Evolutionary conservation across 257 asterid species (phyloP), one percentile per base, ranked within the genome.

Genomic region (Ehretia macrophylla): DNA sequence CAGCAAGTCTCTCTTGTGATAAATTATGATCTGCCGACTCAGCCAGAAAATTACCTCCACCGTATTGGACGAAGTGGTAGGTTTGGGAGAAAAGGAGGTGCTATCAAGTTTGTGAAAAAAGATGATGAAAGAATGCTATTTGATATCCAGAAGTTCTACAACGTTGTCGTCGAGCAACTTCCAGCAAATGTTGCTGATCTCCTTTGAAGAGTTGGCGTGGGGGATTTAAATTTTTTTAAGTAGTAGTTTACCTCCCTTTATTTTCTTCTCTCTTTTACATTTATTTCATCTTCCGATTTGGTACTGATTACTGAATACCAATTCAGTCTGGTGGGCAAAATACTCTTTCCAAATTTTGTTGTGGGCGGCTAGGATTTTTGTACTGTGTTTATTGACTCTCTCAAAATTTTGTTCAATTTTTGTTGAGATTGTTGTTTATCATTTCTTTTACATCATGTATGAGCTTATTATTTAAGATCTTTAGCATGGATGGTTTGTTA

Each of bases 1-100:
- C 56, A 51, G 37, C 56, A 51, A 27, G 56, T 51, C 1, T 51
- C 56, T 5, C 56, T 51, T 20, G 60, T 55, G 21, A 55, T 55
- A 12, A 55, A 55, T 21, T 55, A 55, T 14, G 60, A 55, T 55
- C 46, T 55, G 13, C 60, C 60, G 0, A 55, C 60, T 55, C 60
- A 55, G 40, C 60, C 60, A 4, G 60, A 55, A 45, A 51, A 51
- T 37, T 55, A 55, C 10, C 60, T 55, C 23, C 60, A 55, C 17
- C 42, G 60, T 17, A 55, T 55, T 27, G 42, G 60, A 8, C 60
- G 60, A 27, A 55, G 60, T 55, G 60, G 60, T 27, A 27, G 60
- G 46, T 55, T 55, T 14, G 46, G 42, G 4, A 55, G 46, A 23
- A 37, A 37, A 55, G 56, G 56, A 19, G 56, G 18, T 20, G 56